Conservation (phyloP, 768 basidiomycete genomes). For the Lactarius evosmus region DNA sequence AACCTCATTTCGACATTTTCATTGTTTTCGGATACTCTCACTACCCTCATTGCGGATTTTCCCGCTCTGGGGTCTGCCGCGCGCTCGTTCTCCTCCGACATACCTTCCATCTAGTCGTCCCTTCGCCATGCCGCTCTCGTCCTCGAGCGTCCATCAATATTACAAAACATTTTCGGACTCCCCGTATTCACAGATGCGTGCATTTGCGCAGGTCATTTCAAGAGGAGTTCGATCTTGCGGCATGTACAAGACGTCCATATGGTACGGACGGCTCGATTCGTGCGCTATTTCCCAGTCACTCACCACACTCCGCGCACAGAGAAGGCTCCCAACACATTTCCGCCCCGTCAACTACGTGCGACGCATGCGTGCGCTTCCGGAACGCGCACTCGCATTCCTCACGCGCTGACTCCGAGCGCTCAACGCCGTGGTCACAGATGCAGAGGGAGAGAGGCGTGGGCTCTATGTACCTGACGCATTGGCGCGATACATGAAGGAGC, state of each 20-base stretch:
- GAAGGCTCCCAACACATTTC: conserved; percentile 86
- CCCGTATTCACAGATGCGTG: conserved; percentile 91
- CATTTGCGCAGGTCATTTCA: conserved; percentile 89
- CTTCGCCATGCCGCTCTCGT: conserved; percentile 76
- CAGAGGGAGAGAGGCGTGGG: conserved; percentile 40
- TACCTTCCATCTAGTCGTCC: conserved; percentile 70
- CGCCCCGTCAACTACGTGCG: conserved; percentile 86
- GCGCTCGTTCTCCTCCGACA: conserved; percentile 64
- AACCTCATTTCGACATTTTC: conserved; percentile 69
- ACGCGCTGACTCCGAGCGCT: conserved; percentile 67
- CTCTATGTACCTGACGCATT: conserved; percentile 57
- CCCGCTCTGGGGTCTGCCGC: conserved; percentile 76
- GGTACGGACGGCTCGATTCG: conserved; percentile 61
- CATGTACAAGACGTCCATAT: conserved; percentile 57
- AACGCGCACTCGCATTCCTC: conserved; percentile 82
- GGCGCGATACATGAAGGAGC: conserved; percentile 75
- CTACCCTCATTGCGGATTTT: conserved; percentile 63
- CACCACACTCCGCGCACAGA: conserved; percentile 72
- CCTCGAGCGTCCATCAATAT: conserved; percentile 91
- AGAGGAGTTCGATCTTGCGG: conserved; percentile 83
- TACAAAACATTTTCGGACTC: conserved; percentile 87
- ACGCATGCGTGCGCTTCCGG: conserved; percentile 69
- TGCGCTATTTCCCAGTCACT: conserved; percentile 75
- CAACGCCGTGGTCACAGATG: conserved; percentile 51
- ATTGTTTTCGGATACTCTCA: conserved; percentile 71